A percentile compares a stretch with the other conserved stretches of the same genome.
These are phyloP conservation scores for Nyssa sinensis DNA, from an alignment of 148 eudicot species.

Conservation along the genomic window DNA sequence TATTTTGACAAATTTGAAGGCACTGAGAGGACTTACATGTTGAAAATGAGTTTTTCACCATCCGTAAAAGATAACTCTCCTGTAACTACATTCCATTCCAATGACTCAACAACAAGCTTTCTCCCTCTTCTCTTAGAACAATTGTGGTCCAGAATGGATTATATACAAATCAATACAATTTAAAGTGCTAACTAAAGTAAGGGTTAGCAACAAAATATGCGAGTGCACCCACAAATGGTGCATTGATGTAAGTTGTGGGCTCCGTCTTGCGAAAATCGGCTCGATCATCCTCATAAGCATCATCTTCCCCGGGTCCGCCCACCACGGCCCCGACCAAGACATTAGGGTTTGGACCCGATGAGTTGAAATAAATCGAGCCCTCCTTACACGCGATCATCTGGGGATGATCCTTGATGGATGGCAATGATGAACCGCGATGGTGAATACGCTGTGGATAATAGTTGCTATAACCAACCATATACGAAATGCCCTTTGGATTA, in stretches of 20 bases:
- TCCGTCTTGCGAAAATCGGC: conserved; percentile 77
- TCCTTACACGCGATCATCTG: conserved; percentile 66
- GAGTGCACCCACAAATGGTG: conserved; percentile 87
- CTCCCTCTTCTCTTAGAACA: conserved; percentile 59
- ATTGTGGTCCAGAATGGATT: conserved; percentile 7
- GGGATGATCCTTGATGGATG: conserved; percentile 65
- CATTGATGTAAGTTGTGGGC: conserved; percentile 93
- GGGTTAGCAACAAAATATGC: conserved; percentile 82
- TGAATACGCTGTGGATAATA: conserved; percentile 70
- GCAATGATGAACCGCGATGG: conserved; percentile 82
- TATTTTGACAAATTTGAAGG: too few species aligned
- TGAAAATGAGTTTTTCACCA: neutral
- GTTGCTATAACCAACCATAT: conserved; percentile 82
- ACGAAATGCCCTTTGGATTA: conserved; percentile 83
- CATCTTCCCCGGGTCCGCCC: conserved; percentile 88
- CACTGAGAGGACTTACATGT: too few species aligned
- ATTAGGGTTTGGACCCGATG: conserved; percentile 67
- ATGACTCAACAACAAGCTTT: conserved; percentile 31
- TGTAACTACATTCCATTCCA: neutral
- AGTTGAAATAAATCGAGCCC: conserved; percentile 67
- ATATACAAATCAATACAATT: conserved; percentile 7
- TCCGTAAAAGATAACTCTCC: neutral
- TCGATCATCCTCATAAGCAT: conserved; percentile 65
- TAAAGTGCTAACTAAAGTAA: conserved; percentile 31
- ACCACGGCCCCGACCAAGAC: conserved; percentile 75